phyloP scores from a whole-genome alignment of 1,284 basidiomycete species.

The Apiotrichum sp. region DNA sequence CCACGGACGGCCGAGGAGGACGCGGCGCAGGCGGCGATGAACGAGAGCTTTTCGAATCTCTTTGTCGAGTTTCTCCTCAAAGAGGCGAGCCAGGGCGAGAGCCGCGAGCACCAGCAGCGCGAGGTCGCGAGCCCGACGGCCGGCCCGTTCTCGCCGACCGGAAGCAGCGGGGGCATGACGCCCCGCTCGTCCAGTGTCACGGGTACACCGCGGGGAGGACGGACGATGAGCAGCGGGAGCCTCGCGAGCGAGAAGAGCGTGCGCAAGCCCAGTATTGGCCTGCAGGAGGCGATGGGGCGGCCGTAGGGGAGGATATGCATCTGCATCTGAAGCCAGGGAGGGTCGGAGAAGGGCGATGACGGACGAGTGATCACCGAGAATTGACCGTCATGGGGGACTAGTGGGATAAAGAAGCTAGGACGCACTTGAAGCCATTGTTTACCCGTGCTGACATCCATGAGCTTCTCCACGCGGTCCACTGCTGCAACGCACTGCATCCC shows the following conservation, averaged over 20 bases:
- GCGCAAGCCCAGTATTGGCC: conserved; percentile 11
- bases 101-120: background rate
- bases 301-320: background rate
- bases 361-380: too few relatives aligned
- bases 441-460: too few relatives aligned
- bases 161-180: conserved; percentile 8
- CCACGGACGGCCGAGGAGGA: conserved; percentile 40
- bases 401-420: too few relatives aligned
- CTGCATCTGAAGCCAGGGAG: too few relatives aligned
- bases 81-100: conserved; percentile 58
- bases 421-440: too few relatives aligned
- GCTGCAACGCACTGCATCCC: too few relatives aligned
- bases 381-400: too few relatives aligned
- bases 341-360: too few relatives aligned
- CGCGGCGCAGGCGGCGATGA: conserved; percentile 44
- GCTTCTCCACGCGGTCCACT: too few relatives aligned
- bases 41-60: conserved; percentile 75
- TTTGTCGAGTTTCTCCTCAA: conserved; percentile 95
- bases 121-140: background rate
- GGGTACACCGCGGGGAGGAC: background rate
- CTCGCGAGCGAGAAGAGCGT: background rate
- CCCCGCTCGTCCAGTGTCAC: background rate
- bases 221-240: background rate
- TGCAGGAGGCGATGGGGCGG: conserved; percentile 12
- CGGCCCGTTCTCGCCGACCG: background rate